A percentile compares a stretch with the other conserved stretches of the same genome.
Evolutionary conservation across 2,329 filamentous ascomycete genomes (phyloP).

Genomic region (Fusarium sororula): DNA sequence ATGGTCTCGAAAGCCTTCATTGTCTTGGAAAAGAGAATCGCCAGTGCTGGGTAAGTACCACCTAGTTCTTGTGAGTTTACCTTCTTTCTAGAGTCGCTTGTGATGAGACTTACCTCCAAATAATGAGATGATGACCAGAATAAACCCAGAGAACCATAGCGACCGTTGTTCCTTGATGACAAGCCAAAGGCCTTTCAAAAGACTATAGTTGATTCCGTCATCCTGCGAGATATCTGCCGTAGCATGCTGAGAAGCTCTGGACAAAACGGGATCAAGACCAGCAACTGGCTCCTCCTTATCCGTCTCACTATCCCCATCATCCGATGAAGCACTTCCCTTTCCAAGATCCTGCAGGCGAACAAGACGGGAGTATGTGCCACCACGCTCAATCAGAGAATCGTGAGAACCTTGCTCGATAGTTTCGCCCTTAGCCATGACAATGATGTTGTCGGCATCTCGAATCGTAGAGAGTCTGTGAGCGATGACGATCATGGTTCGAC

Average conservation of each 20-base stretch:
- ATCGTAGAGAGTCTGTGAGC: conserved; percentile 69
- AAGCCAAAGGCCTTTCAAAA: conserved; percentile 44
- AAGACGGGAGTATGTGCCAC: conserved; percentile 61
- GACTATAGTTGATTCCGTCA: conserved; percentile 32
- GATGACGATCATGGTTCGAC: conserved; percentile 72
- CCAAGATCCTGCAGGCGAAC: conserved; percentile 56
- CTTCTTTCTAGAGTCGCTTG: neutral
- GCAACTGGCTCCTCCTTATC: conserved; percentile 51
- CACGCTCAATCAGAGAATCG: conserved; percentile 59
- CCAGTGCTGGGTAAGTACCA: conserved; percentile 52
- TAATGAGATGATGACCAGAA: conserved; percentile 37
- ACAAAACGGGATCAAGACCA: conserved; percentile 40
- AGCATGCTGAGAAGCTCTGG: conserved; percentile 36
- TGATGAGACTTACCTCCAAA: conserved; percentile 40
- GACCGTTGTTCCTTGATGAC: conserved; percentile 45
- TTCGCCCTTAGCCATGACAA: conserved; percentile 68
- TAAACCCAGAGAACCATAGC: conserved; percentile 37
- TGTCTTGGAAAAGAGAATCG: conserved; percentile 52
- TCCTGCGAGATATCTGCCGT: conserved; percentile 10
- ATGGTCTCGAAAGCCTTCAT: conserved; percentile 50
- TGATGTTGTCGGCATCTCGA: conserved; percentile 70
- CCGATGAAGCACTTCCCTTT: conserved; percentile 10
- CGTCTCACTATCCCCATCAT: conserved; percentile 28
- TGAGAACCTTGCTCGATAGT: conserved; percentile 71
- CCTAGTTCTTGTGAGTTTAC: conserved; percentile 36